These are phyloP conservation scores for Metschnikowia picachoensis DNA, from an alignment of 805 yeast genomes.

Conservation along the genomic window DNA sequence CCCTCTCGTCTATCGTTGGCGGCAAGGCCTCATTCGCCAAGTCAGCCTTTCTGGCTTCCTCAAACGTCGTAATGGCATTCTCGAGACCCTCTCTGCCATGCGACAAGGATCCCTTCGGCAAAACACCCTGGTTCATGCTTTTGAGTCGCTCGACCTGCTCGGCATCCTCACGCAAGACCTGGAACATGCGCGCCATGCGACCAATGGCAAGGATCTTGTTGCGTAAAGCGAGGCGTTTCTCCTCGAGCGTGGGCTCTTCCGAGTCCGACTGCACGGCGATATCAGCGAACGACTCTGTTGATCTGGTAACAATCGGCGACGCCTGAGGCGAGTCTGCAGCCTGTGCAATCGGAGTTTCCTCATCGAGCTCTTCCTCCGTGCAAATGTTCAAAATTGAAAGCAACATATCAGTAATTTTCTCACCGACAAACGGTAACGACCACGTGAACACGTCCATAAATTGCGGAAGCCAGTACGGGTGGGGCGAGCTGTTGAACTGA, in stretches of 20 bases:
- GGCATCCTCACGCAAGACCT: conserved; percentile 80
- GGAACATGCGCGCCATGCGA: conserved; percentile 90
- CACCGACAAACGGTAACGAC: conserved; percentile 97
- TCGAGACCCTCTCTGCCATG: conserved; percentile 80
- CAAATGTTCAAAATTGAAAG: conserved; percentile 87
- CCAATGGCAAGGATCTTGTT: conserved; percentile 95
- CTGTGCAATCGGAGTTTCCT: conserved; percentile 55
- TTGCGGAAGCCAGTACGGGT: conserved; percentile 95
- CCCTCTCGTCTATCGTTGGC: conserved; percentile 62
- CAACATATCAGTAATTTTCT: conserved; percentile 90
- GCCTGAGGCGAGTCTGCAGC: conserved; percentile 10
- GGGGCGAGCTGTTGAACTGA: conserved; percentile 89
- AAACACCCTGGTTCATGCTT: conserved; percentile 62
- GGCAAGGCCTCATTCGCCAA: conserved; percentile 84
- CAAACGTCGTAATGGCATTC: conserved; percentile 65
- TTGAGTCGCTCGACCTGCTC: conserved; percentile 82
- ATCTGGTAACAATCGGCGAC: conserved; percentile 22
- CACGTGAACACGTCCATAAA: conserved; percentile 97
- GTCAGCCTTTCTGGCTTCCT: conserved; percentile 80
- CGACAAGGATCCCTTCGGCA: conserved; percentile 83
- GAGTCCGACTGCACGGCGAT: conserved; percentile 4
- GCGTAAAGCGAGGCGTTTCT: conserved; percentile 52
- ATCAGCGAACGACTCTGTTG: conserved; percentile 7
- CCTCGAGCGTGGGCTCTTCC: conserved; percentile 29
- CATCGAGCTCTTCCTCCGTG: conserved; percentile 89